Conservation (phyloP, 1,139 yeast genomes). For the Geotrichum australiense region DNA sequence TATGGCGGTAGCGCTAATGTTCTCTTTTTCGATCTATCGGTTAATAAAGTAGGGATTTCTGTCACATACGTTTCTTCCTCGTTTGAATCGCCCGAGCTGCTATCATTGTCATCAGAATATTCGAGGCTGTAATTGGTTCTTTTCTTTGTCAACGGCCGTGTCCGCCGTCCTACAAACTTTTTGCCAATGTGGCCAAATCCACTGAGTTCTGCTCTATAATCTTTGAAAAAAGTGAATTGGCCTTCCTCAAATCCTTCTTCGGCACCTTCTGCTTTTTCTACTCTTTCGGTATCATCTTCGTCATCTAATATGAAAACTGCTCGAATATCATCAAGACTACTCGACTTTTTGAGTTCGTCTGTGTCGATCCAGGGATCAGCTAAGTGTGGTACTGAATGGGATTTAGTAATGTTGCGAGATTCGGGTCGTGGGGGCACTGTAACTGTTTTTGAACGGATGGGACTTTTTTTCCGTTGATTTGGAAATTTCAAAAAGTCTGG, state of each 20-base stretch:
- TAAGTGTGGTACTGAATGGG: neutral
- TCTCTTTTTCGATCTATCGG: slow-evolving; percentile 1
- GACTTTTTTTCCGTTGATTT: neutral
- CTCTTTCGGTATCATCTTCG: neutral
- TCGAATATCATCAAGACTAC: neutral
- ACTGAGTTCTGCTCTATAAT: neutral
- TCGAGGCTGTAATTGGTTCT: neutral
- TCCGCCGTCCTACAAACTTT: neutral
- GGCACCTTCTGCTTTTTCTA: neutral
- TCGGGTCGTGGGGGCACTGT: neutral
- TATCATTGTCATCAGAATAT: neutral
- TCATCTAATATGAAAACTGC: slow-evolving; percentile 2
- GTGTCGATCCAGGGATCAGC: neutral
- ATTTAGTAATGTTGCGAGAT: neutral
- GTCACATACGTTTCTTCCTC: neutral
- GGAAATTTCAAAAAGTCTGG: neutral
- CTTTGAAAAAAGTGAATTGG: slow-evolving; percentile 3
- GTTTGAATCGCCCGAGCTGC: too few species aligned
- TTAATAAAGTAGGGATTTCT: neutral
- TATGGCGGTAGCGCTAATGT: slow-evolving; percentile 1
- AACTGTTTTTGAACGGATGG: neutral
- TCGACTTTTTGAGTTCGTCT: neutral
- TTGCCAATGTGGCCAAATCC: slow-evolving; percentile 3
- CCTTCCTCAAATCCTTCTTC: slow-evolving; percentile 2
- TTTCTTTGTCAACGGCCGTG: neutral